A percentile compares a stretch with the other conserved stretches of the same genome.
These are phyloP conservation scores for Hypomontagnella submonticulosa DNA, from an alignment of 495 filamentous ascomycete species.

Conservation along the genomic window DNA sequence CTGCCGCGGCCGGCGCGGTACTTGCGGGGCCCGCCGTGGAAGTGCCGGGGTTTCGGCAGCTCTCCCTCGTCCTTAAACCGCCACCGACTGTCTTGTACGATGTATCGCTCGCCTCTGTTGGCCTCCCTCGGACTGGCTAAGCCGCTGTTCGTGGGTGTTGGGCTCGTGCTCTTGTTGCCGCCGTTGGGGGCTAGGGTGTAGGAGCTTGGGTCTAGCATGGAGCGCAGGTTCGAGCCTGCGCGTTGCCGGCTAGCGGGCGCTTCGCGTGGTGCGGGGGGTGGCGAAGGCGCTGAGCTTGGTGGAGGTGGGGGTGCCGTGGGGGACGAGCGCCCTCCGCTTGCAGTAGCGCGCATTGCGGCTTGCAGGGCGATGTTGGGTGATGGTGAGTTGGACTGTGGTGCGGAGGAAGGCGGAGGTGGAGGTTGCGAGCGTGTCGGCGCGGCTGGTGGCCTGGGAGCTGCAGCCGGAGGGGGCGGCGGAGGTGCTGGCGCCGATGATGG, in stretches of 20 bases:
- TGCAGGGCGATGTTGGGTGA: constrained; percentile 60
- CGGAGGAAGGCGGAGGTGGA: constrained; percentile 61
- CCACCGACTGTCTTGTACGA: constrained; percentile 84
- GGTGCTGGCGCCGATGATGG: constrained; percentile 61
- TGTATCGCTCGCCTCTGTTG: constrained; percentile 59
- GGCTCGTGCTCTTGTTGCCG: constrained; percentile 57
- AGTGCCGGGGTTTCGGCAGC: constrained; percentile 86
- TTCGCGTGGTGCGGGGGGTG: constrained; percentile 46
- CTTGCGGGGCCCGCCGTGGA: constrained; percentile 73
- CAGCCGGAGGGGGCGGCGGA: constrained; percentile 51
- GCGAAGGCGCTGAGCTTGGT: constrained; percentile 51
- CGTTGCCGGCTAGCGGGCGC: constrained; percentile 45
- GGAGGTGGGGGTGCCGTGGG: constrained; percentile 55
- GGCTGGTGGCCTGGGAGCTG: constrained; percentile 36
- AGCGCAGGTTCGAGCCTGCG: constrained; percentile 49
- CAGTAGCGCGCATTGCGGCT: constrained; percentile 61
- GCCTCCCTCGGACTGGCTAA: constrained; percentile 47
- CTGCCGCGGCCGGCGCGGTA: constrained; percentile 93
- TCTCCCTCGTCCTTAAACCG: constrained; percentile 85
- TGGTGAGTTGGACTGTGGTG: constrained; percentile 49
- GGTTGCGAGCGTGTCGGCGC: constrained; percentile 64
- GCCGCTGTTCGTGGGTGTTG: constrained; percentile 48
- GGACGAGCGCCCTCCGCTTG: constrained; percentile 56
- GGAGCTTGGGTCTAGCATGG: constrained; percentile 76
- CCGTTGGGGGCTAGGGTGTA: constrained; percentile 74